Base-by-base conservation (phyloP, 1,284 basidiomycete species). In the Tranzscheliella williamsii region DNA sequence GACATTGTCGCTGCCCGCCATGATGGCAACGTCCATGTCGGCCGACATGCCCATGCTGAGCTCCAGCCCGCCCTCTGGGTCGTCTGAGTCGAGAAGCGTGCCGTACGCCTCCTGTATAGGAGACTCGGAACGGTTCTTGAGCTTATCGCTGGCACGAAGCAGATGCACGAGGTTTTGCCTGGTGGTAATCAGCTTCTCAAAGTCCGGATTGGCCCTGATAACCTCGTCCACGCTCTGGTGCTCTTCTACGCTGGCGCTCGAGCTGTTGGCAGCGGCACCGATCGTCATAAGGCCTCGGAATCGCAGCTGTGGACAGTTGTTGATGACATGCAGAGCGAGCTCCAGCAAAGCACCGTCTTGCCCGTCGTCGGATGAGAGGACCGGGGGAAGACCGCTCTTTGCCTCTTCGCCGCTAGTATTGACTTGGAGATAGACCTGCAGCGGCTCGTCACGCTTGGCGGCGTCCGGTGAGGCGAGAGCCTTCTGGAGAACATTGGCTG, bases 31-130 rank as follows among this genome's bases (percentile, higher is more conserved):
- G 72, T 87, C 89, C 76, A 94, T 95, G 71, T 98, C 94, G 48
- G 87, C 88, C 45, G 91, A 94, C 94, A 98, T 98, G 17, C 94
- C 94, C 93, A 97, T 97, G 72, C 91, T 94, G 74, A 98, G 78
- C 72, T 91, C 76, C 53, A 97, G 77, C 42, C 79, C 80, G 4
- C 85, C 83, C 37, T 81, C 79, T 7, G 75, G 76, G 17, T 69
- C 57, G 23, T 46, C 61, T 6, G 56, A 60, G 9, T 58, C 60
- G 13, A 73, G 45, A 23, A 64, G 34, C 4, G 49, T 42, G 5
- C 34, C 33, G 23, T 72, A 70, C 7, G 55, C 54, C 17, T 60
- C 48, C 27, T 53, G 35, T 20, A 54, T 34, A 27, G 48, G 51
- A 29, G 42, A 3, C 21, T 47, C 34, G 5, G 54, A 41, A 24